Evolutionary conservation across 73 alveolate genomes (phyloP), one percentile per base, ranked within the genome.

Genomic region (Paramecium sonneborni): DNA sequence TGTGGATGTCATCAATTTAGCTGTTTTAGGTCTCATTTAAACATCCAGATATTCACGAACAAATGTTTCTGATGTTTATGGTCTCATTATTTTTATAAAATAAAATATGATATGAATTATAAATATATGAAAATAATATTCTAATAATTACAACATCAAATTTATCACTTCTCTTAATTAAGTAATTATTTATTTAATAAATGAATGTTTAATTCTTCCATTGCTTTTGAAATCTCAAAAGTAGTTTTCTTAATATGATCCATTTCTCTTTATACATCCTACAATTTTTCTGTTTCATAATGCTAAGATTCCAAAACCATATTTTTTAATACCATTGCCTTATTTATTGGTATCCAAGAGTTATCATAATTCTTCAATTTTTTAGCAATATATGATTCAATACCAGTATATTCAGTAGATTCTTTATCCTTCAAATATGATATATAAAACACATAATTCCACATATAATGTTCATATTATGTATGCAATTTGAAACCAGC

Each of bases 361-460:
- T 95, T 92, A 92, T 97, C 99, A 48, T 93, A 93, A 76, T 94
- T 93, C 68, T 96, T 95, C 85, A 93, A 88, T 86, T 95, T 96
- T 32, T 97, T 98, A 58, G 93, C 92, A 24, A 97, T 96, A 87
- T 96, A 96, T 35, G 98, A 93, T 92, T 98, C 99, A 86, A 98
- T 95, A 34, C 99, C 99, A 87, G 98, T 95, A 85, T 95, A 93
- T 76, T 98, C 99, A 68, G 99, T 96, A 32, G 94, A 92, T 76
- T 98, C 99, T 91, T 98, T 97, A 76, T 88, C 93, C 70, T 94
- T 93, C 93, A 98, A 92, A 93, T 96, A 95, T 1, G 97, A 96
- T n/a, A 98, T 95, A 93, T 95, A 98, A 92, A 94, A 95, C 39
- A 98, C 97, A 94, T 98, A 98, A 93, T 96, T 92, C 97, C 98